Conservation (phyloP, 371 early-diverging fungal species). For the Dentiscutata heterogama region DNA sequence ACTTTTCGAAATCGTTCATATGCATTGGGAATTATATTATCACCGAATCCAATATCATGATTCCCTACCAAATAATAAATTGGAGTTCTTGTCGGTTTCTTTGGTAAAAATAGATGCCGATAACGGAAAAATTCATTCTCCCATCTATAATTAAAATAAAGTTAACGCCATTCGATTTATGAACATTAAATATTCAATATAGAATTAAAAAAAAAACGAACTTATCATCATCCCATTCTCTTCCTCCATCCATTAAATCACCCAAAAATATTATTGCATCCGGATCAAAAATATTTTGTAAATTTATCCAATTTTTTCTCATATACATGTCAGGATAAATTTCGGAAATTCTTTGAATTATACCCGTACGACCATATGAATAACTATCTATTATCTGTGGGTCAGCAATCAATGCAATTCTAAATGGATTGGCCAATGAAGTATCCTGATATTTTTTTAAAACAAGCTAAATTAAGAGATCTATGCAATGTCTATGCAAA, state of each 20-base stretch:
- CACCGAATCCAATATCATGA: conserved; percentile 93
- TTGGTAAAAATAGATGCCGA: conserved; percentile 29
- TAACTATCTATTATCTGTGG: conserved; percentile 93
- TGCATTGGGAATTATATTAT: conserved; percentile 64
- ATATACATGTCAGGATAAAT: conserved; percentile 89
- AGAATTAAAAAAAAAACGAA: conserved; percentile 47
- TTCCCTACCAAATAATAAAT: conserved; percentile 77
- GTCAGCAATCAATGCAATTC: conserved; percentile 80
- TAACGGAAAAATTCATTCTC: conserved; percentile 31
- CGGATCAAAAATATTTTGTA: conserved; percentile 68
- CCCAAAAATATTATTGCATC: conserved; percentile 80
- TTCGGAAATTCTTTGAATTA: conserved; percentile 67
- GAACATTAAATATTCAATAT: not conserved
- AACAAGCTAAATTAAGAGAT: not conserved
- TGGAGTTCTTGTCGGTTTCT: conserved; percentile 15
- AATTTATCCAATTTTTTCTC: conserved; percentile 74
- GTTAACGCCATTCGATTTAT: not conserved
- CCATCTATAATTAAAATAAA: conserved; percentile 36
- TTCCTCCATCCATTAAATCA: conserved; percentile 91
- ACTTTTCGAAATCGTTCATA: conserved; percentile 63
- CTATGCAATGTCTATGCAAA: not conserved
- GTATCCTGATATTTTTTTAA: conserved; percentile 26
- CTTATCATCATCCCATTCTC: conserved; percentile 73
- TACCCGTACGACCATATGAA: conserved; percentile 75
- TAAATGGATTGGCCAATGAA: conserved; percentile 28